Evolutionary conservation across 306 rosid species (phyloP).

Genomic region (Cucurbita ficifolia): DNA sequence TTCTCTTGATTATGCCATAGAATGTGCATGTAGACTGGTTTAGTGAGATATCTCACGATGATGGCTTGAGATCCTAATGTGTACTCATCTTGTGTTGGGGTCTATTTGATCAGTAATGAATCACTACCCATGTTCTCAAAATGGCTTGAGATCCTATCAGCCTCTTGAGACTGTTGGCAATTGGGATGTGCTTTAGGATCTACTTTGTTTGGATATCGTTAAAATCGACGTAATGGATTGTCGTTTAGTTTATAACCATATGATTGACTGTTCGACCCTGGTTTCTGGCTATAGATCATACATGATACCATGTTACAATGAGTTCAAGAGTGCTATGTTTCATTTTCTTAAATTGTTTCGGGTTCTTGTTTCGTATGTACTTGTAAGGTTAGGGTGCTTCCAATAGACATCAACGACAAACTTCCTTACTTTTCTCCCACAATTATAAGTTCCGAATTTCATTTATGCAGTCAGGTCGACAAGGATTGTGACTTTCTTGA

Average conservation of each 20-base stretch:
- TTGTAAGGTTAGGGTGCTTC: not conserved
- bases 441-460: not conserved
- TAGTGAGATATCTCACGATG: no score
- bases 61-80: no score
- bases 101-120: not conserved
- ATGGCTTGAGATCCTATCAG: not conserved
- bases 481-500: conserved; percentile 91
- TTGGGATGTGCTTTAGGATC: not conserved
- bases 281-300: not conserved
- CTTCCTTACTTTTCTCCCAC: not conserved
- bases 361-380: not conserved
- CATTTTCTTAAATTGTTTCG: not conserved
- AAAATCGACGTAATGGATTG: not conserved
- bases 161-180: not conserved
- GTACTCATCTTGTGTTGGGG: not conserved
- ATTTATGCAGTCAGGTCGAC: conserved; percentile 72
- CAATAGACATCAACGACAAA: not conserved
- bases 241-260: not conserved
- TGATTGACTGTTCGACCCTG: not conserved
- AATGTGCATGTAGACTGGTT: no score
- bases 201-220: not conserved
- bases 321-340: not conserved
- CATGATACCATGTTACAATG: not conserved
- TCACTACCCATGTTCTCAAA: not conserved
- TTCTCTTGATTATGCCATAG: no score